These are phyloP conservation scores for Aspergillus leporis DNA, from an alignment of 495 filamentous ascomycete species.

Conservation along the genomic window DNA sequence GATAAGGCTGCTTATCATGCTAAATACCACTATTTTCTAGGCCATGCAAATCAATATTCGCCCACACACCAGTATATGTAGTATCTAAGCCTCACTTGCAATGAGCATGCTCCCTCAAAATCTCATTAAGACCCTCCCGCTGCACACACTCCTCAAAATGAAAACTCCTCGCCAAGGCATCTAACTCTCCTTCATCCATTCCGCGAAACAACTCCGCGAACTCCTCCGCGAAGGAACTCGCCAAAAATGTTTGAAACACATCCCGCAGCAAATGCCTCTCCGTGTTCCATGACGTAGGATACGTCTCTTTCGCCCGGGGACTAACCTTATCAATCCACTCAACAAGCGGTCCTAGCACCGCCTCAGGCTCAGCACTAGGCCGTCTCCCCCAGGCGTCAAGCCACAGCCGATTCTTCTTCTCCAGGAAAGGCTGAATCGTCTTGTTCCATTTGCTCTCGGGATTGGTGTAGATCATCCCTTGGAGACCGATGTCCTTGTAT, in stretches of 20 bases:
- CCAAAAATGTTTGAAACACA: constrained; percentile 54
- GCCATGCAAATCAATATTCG: too few species aligned
- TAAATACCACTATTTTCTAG: not conserved
- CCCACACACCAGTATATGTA: too few species aligned
- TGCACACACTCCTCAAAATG: constrained; percentile 57
- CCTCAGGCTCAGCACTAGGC: constrained; percentile 36
- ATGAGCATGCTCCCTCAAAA: constrained; percentile 44
- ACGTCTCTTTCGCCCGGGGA: constrained; percentile 45
- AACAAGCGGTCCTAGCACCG: constrained; percentile 37
- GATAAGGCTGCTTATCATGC: constrained; percentile 1
- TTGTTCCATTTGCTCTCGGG: constrained; percentile 52
- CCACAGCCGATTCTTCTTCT: constrained; percentile 53
- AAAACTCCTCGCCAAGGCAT: constrained; percentile 57
- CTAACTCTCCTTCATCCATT: constrained; percentile 54
- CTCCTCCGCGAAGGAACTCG: constrained; percentile 53
- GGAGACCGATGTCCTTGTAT: constrained; percentile 66
- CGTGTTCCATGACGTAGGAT: constrained; percentile 58
- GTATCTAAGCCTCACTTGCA: not conserved
- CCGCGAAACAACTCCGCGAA: constrained; percentile 58
- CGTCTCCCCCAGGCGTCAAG: constrained; percentile 58
- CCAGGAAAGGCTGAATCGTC: constrained; percentile 51
- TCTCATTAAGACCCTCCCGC: constrained; percentile 57
- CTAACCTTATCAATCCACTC: constrained; percentile 43
- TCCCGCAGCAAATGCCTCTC: constrained; percentile 54
- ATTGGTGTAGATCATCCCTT: constrained; percentile 60